These are phyloP conservation scores for Quercus lobata DNA, from an alignment of 331 rosid species.

Conservation along the genomic window DNA sequence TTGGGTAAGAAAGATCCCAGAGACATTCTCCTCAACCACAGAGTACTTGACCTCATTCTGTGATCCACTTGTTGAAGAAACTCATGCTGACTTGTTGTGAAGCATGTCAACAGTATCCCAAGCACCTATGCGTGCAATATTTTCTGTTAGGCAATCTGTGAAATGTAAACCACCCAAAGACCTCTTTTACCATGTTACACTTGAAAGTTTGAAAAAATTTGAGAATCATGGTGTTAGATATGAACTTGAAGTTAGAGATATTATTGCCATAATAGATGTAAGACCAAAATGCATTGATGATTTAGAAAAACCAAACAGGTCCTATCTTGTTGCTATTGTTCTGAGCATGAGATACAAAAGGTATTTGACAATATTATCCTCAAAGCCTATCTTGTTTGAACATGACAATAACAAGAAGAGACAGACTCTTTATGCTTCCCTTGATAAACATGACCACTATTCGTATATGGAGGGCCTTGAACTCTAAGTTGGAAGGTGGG, in stretches of 20 bases:
- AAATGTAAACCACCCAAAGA: not conserved
- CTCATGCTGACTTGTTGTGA: slow-evolving; percentile 41
- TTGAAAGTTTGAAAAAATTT: not conserved
- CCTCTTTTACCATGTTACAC: not conserved
- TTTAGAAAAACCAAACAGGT: slow-evolving; percentile 9
- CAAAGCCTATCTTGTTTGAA: slow-evolving; percentile 11
- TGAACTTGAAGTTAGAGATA: slow-evolving; percentile 24
- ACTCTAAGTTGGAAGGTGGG: not conserved
- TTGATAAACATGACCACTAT: slow-evolving; percentile 49
- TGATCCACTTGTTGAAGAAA: slow-evolving; percentile 47
- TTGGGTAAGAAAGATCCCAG: slow-evolving; percentile 42
- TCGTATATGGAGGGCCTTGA: slow-evolving; percentile 44
- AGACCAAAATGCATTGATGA: slow-evolving; percentile 22
- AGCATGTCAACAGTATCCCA: slow-evolving; percentile 17
- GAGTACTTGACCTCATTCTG: not conserved
- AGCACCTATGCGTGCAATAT: slow-evolving; percentile 28
- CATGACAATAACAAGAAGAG: not conserved
- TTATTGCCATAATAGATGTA: slow-evolving; percentile 27
- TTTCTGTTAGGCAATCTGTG: not conserved
- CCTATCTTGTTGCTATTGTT: slow-evolving; percentile 38
- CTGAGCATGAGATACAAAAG: not conserved
- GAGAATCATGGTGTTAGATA: not conserved
- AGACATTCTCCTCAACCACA: slow-evolving; percentile 19
- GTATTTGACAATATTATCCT: not conserved
- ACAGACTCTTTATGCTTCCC: slow-evolving; percentile 26